phyloP scores from a whole-genome alignment of 306 rosid species.

The Cucurbita pepo region DNA sequence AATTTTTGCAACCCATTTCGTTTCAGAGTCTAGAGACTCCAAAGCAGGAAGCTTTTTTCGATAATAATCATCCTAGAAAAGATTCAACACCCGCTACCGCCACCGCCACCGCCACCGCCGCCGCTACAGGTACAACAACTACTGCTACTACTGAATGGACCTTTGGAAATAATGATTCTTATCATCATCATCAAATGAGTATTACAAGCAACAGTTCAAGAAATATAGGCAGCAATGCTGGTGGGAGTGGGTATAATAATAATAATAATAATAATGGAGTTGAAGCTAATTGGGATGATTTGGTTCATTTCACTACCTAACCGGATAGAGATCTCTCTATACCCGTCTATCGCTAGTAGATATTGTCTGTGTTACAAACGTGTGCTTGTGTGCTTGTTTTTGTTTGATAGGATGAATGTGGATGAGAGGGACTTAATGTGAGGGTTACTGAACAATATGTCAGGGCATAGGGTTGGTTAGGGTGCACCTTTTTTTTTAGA shows the following conservation, averaged over 20 bases:
- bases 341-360: too few species aligned
- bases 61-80: too few species aligned
- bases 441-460: not conserved
- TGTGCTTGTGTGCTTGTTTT: too few species aligned
- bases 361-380: too few species aligned
- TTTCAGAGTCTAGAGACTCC: constrained; percentile 29
- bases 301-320: not conserved
- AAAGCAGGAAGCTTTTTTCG: too few species aligned
- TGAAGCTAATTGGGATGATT: not conserved
- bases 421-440: not conserved
- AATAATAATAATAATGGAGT: not conserved
- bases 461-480: too few species aligned
- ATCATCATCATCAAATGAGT: not conserved
- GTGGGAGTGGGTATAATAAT: not conserved
- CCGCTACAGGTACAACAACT: not conserved
- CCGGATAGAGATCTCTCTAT: not conserved
- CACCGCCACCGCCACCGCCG: too few species aligned
- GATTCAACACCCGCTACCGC: too few species aligned
- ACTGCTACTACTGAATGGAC: not conserved
- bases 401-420: too few species aligned
- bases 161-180: not conserved
- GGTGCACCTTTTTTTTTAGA: too few species aligned
- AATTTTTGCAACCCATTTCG: constrained; percentile 32
- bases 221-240: not conserved
- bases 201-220: not conserved